Evolutionary conservation across 2,329 filamentous ascomycete genomes (phyloP).

Genomic region (Fusarium brevicatenulatum): DNA sequence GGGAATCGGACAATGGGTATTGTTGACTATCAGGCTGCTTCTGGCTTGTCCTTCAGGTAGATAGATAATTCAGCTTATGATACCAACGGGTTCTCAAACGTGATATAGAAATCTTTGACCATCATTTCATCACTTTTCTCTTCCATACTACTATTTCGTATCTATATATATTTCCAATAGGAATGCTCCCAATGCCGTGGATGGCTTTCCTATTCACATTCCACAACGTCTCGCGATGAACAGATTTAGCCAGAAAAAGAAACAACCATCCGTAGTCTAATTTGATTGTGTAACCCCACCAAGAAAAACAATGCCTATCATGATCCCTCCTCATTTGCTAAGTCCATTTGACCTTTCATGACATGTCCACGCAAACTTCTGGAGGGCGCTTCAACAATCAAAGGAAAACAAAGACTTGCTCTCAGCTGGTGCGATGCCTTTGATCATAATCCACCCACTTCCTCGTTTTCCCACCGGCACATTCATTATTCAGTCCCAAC

Average conservation of each 20-base stretch:
- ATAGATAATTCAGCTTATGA: background rate
- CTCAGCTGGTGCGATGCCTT: slow-evolving; percentile 27
- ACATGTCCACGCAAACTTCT: slow-evolving; percentile 7
- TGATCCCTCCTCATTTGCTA: slow-evolving; percentile 37
- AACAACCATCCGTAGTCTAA: slow-evolving; percentile 47
- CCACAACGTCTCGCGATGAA: slow-evolving; percentile 38
- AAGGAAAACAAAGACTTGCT: slow-evolving; percentile 32
- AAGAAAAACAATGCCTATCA: slow-evolving; percentile 43
- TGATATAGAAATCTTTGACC: background rate
- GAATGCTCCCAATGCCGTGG: slow-evolving; percentile 15
- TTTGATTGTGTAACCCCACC: slow-evolving; percentile 40
- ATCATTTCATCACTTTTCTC: slow-evolving; percentile 26
- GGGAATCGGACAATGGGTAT: background rate
- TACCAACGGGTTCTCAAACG: background rate
- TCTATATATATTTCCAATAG: slow-evolving; percentile 37
- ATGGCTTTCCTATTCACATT: slow-evolving; percentile 32
- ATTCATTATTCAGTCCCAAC: slow-evolving; percentile 13
- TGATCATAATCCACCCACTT: slow-evolving; percentile 32
- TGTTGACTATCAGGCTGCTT: background rate
- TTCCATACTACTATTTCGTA: slow-evolving; percentile 32
- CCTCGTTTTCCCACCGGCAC: slow-evolving; percentile 21
- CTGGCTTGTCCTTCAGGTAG: background rate
- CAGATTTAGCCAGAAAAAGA: slow-evolving; percentile 44
- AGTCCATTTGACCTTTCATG: slow-evolving; percentile 12
- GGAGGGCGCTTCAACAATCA: slow-evolving; percentile 25